phyloP scores from a whole-genome alignment of 2,329 filamentous ascomycete genomes.

The Ramularia endophylla region DNA sequence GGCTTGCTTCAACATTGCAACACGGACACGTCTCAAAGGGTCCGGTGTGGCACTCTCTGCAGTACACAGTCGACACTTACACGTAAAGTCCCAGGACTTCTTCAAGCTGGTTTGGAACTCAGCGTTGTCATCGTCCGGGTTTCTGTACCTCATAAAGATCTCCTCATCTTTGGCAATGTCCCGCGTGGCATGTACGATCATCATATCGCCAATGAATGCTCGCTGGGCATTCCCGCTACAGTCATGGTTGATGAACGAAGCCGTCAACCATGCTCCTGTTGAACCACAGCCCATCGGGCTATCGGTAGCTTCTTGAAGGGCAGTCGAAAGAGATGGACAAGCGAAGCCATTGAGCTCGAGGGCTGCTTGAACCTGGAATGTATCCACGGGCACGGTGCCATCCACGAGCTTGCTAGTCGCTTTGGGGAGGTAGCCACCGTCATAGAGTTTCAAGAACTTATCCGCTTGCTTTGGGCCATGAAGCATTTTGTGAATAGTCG shows the following conservation, averaged over 20 bases:
- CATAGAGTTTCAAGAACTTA: conserved; percentile 14
- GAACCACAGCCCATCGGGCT: neutral
- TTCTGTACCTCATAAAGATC: conserved; percentile 27
- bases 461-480: conserved; percentile 11
- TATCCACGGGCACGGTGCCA: conserved; percentile 17
- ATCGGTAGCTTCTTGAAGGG: too few species aligned
- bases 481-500: conserved; percentile 16
- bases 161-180: conserved; percentile 44
- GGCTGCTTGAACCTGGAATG: conserved; percentile 12
- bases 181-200: conserved; percentile 43
- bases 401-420: conserved; percentile 6
- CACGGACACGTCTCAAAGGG: conserved; percentile 1
- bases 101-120: conserved; percentile 30
- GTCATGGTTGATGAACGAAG: conserved; percentile 50
- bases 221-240: conserved; percentile 45
- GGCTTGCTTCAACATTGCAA: conserved; percentile 1
- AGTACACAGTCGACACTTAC: conserved; percentile 37
- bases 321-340: conserved; percentile 3
- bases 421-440: conserved; percentile 12
- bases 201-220: conserved; percentile 51
- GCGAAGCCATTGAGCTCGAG: conserved; percentile 18
- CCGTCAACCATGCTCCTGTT: conserved; percentile 43
- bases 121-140: conserved; percentile 18
- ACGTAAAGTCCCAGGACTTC: conserved; percentile 38
- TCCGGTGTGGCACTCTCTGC: conserved; percentile 9